These are phyloP conservation scores for Termitomyces sp. DNA, from an alignment of 768 basidiomycete genomes.

Conservation along the genomic window DNA sequence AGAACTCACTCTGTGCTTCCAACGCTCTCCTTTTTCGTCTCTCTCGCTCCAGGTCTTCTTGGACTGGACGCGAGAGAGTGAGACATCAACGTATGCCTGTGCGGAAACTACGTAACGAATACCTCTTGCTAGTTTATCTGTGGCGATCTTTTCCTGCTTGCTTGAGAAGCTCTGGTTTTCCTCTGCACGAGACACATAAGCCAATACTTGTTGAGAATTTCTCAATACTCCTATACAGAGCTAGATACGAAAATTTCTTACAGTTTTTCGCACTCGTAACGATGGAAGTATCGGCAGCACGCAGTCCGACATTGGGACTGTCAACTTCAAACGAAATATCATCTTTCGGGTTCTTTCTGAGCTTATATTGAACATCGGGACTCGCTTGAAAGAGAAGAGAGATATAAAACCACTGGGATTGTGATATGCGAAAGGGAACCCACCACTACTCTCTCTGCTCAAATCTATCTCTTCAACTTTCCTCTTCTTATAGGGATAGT, in stretches of 20 bases:
- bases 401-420: too few relatives aligned
- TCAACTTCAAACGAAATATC: neutral
- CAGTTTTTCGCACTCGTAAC: neutral
- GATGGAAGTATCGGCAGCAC: neutral
- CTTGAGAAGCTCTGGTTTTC: neutral
- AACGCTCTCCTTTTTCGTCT: neutral
- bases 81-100: neutral
- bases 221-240: neutral
- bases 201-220: neutral
- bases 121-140: neutral
- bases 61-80: neutral
- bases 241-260: neutral
- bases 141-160: neutral
- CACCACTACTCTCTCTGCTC: neutral
- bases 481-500: neutral
- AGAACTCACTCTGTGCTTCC: neutral
- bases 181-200: neutral
- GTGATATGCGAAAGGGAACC: neutral
- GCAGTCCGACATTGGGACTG: neutral
- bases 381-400: neutral
- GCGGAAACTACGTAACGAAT: neutral
- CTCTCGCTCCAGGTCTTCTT: neutral
- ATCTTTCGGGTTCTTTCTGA: neutral
- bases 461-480: neutral
- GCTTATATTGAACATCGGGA: neutral